Percentiles rank a stretch among this genome's conserved stretches.
Conservation (phyloP, 2,329 filamentous ascomycete species). For the Alternaria rosae region DNA sequence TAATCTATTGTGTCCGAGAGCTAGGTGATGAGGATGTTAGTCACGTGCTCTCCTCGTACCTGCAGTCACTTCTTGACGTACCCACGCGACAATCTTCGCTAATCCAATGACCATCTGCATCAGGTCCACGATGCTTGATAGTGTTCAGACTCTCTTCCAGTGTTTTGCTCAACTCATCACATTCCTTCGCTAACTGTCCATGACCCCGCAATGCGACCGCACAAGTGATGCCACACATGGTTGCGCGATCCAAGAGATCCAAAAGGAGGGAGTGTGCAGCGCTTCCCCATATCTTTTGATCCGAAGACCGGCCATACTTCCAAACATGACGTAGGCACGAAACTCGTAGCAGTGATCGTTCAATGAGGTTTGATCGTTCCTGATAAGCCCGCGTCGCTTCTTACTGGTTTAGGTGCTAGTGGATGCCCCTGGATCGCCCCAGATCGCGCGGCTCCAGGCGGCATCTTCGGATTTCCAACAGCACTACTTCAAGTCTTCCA, state of each 20-base stretch:
- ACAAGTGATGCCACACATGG: conserved; percentile 27
- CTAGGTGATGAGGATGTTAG: conserved; percentile 17
- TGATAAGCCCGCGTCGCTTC: conserved; percentile 12
- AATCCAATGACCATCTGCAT: conserved; percentile 57
- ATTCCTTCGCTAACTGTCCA: conserved; percentile 9
- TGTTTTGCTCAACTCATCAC: conserved; percentile 11
- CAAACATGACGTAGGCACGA: conserved; percentile 6
- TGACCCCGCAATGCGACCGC: conserved; percentile 22
- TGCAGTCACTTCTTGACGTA: conserved; percentile 26
- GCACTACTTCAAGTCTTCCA: background rate
- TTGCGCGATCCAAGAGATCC: background rate
- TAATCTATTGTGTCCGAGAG: conserved; percentile 36
- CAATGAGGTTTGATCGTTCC: background rate
- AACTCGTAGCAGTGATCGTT: background rate
- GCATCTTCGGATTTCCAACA: background rate
- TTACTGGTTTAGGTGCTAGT: conserved; percentile 13
- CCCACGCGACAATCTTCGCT: conserved; percentile 54
- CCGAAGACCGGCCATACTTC: background rate
- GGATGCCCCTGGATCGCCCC: background rate
- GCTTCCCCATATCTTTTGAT: background rate
- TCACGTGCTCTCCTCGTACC: conserved; percentile 5
- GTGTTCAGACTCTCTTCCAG: conserved; percentile 23
- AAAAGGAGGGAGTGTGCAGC: background rate
- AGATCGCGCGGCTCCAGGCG: conserved; percentile 4
- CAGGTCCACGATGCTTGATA: conserved; percentile 57